phyloP scores from a whole-genome alignment of 305 asterid species.

The Ilex paraguariensis region DNA sequence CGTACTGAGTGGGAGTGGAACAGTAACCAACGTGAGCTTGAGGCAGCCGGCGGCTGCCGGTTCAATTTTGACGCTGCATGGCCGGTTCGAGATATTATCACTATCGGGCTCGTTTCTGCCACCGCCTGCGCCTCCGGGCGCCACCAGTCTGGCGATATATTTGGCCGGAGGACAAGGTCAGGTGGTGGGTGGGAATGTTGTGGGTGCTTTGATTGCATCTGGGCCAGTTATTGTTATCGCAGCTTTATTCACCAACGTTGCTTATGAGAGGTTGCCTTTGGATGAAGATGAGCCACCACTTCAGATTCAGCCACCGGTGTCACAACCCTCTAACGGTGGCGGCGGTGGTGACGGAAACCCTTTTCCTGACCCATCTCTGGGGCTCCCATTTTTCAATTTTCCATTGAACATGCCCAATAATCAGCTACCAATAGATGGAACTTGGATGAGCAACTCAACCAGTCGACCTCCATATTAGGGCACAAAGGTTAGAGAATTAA shows the following conservation, averaged over 20 bases:
- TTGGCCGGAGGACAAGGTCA: conserved; percentile 58
- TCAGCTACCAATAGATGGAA: conserved; percentile 24
- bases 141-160: conserved; percentile 46
- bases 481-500: too few relatives aligned
- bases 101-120: conserved; percentile 49
- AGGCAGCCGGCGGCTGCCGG: conserved; percentile 46
- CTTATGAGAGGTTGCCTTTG: conserved; percentile 46
- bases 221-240: conserved; percentile 49
- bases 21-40: conserved; percentile 47
- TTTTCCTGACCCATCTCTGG: conserved; percentile 53
- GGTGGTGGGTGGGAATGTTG: conserved; percentile 53
- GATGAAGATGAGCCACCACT: conserved; percentile 22
- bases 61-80: conserved; percentile 37
- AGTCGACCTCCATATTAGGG: background rate
- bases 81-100: conserved; percentile 47
- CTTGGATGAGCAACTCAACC: background rate
- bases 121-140: conserved; percentile 56
- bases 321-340: conserved; percentile 21
- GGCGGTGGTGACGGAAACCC: conserved; percentile 26
- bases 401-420: conserved; percentile 42
- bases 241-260: conserved; percentile 47
- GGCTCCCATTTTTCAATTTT: conserved; percentile 55
- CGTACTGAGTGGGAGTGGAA: conserved; percentile 44
- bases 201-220: conserved; percentile 42
- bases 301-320: conserved; percentile 18